Conservation (phyloP, 768 basidiomycete species). For the Mycena alexandri region DNA sequence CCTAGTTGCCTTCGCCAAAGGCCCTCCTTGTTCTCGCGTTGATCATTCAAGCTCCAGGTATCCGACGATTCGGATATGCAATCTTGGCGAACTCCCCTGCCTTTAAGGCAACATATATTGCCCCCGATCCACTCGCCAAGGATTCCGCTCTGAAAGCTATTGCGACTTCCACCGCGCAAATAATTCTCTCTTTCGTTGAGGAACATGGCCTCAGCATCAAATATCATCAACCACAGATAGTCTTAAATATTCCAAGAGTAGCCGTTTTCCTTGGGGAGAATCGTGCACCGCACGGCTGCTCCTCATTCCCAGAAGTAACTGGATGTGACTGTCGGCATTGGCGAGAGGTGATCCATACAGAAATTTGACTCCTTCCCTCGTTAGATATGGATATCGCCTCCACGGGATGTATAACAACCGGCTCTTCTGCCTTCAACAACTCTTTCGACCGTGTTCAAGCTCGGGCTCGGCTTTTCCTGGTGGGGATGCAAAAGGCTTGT, state of each 20-base stretch:
- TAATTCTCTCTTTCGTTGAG: conserved; percentile 46
- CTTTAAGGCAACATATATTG: conserved; percentile 71
- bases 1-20: background rate
- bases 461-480: conserved; percentile 58
- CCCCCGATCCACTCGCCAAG: conserved; percentile 66
- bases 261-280: conserved; percentile 45
- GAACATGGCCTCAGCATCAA: conserved; percentile 45
- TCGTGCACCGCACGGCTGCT: conserved; percentile 53
- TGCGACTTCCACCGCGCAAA: conserved; percentile 50
- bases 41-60: background rate
- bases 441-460: conserved; percentile 52
- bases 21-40: background rate
- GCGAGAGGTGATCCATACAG: conserved; percentile 35
- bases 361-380: too few relatives aligned
- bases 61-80: conserved; percentile 3
- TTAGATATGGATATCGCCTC: too few relatives aligned
- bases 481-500: conserved; percentile 51
- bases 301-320: conserved; percentile 50
- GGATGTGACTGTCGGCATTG: conserved; percentile 50
- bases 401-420: too few relatives aligned
- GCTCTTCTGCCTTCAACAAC: conserved; percentile 40
- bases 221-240: too few relatives aligned
- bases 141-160: conserved; percentile 52
- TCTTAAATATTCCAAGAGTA: background rate
- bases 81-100: background rate